phyloP scores from a whole-genome alignment of 2,329 filamentous ascomycete species.

The Aspergillus proliferans region DNA sequence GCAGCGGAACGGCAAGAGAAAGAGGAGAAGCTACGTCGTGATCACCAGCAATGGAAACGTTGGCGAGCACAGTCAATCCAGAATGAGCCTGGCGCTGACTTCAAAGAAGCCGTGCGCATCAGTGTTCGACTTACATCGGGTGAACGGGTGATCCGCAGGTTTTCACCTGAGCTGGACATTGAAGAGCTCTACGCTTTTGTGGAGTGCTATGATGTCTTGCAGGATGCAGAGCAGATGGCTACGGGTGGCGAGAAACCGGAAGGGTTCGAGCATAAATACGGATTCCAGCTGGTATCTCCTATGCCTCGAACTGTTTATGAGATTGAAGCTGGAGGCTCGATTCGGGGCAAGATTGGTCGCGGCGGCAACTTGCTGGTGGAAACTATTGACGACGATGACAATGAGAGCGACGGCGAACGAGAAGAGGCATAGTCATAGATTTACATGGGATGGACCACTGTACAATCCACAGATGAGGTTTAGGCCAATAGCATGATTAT shows the following conservation, averaged over 20 bases:
- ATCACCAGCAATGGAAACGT: slow-evolving; percentile 64
- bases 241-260: slow-evolving; percentile 49
- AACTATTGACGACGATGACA: slow-evolving; percentile 51
- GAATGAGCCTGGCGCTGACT: slow-evolving; percentile 59
- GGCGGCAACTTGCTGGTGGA: slow-evolving; percentile 90
- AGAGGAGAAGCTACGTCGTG: slow-evolving; percentile 50
- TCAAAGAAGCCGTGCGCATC: slow-evolving; percentile 66
- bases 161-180: slow-evolving; percentile 61
- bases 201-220: slow-evolving; percentile 71
- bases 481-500: no score
- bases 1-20: slow-evolving; percentile 59
- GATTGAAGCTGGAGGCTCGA: slow-evolving; percentile 57
- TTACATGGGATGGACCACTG: slow-evolving; percentile 16
- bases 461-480: background rate
- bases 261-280: slow-evolving; percentile 72
- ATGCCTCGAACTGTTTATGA: slow-evolving; percentile 80
- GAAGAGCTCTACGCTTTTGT: slow-evolving; percentile 96
- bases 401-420: slow-evolving; percentile 43
- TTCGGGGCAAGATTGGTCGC: slow-evolving; percentile 68
- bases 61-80: slow-evolving; percentile 69
- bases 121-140: slow-evolving; percentile 58
- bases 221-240: slow-evolving; percentile 29
- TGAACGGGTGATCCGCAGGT: slow-evolving; percentile 70
- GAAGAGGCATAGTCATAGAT: slow-evolving; percentile 9
- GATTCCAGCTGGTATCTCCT: slow-evolving; percentile 77